Percentiles rank a stretch among this genome's conserved stretches.
Evolutionary conservation across 1,284 basidiomycete species (phyloP).

Genomic region (Irpex rosettiformis): DNA sequence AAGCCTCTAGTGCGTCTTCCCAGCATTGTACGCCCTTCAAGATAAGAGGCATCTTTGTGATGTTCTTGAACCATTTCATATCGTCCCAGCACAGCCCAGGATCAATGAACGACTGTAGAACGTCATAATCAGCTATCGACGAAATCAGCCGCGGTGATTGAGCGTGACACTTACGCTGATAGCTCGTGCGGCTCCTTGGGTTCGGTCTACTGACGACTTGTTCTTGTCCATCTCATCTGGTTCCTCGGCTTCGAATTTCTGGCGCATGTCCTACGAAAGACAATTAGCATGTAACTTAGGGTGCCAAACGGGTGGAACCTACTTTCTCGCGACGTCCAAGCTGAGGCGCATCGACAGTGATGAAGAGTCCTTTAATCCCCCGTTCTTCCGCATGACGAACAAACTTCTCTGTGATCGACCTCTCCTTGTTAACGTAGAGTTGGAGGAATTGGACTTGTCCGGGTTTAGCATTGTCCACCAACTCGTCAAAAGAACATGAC

Average conservation of each 20-base stretch:
- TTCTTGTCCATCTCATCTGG: constrained; percentile 59
- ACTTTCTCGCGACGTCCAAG: constrained; percentile 79
- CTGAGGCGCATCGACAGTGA: constrained; percentile 93
- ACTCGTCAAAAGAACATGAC: constrained; percentile 87
- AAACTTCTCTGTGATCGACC: constrained; percentile 76
- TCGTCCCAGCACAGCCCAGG: constrained; percentile 88
- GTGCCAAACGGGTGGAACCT: background rate
- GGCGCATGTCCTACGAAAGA: constrained; percentile 78
- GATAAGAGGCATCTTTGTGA: constrained; percentile 93
- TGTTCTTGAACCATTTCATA: constrained; percentile 82
- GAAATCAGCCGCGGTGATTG: background rate
- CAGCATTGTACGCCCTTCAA: constrained; percentile 82
- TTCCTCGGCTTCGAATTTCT: constrained; percentile 78
- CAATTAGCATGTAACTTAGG: constrained; percentile 33
- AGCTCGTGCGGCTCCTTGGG: constrained; percentile 28
- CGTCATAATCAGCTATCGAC: background rate
- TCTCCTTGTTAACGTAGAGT: constrained; percentile 85
- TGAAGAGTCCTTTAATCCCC: constrained; percentile 86
- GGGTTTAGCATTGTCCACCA: constrained; percentile 59
- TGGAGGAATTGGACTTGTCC: constrained; percentile 73
- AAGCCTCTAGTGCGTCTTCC: constrained; percentile 82
- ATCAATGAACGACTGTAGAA: constrained; percentile 84
- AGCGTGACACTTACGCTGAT: constrained; percentile 24
- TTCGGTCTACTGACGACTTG: constrained; percentile 34
- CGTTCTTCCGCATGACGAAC: constrained; percentile 82